These are phyloP conservation scores for Solanum hybrid DNA, from an alignment of 305 asterid genomes.

Conservation along the genomic window DNA sequence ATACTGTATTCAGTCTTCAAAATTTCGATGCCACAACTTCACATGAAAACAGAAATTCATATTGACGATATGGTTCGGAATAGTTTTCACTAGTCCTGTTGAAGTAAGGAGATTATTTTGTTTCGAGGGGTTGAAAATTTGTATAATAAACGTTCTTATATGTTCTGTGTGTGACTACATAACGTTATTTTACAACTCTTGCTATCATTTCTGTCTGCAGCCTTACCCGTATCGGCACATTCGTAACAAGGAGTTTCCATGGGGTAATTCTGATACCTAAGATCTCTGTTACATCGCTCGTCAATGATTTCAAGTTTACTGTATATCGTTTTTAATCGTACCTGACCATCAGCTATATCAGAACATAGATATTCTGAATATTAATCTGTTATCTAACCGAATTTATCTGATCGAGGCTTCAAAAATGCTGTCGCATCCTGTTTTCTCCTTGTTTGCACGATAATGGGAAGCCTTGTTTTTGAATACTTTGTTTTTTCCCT, in stretches of 20 bases:
- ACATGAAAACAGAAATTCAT: background rate
- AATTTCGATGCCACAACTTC: background rate
- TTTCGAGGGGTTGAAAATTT: background rate
- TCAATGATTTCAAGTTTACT: background rate
- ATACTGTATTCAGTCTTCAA: background rate
- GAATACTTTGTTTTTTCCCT: background rate
- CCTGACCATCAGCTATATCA: background rate
- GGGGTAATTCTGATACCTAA: conserved; percentile 35
- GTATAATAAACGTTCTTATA: background rate
- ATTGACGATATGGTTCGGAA: background rate
- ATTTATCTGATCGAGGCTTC: background rate
- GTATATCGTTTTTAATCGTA: background rate
- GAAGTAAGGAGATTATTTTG: background rate
- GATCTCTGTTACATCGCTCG: background rate
- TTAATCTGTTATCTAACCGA: background rate
- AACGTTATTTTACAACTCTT: background rate
- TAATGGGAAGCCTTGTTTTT: background rate
- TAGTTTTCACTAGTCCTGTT: background rate
- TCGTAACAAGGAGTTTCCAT: conserved; percentile 77
- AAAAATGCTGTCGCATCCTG: background rate
- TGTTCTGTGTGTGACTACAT: background rate
- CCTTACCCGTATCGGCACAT: conserved; percentile 58
- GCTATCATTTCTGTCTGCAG: conserved; percentile 30
- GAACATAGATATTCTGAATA: background rate
- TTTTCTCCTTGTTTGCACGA: background rate